phyloP scores from a whole-genome alignment of 768 basidiomycete species.

The Suillus tomentosus region DNA sequence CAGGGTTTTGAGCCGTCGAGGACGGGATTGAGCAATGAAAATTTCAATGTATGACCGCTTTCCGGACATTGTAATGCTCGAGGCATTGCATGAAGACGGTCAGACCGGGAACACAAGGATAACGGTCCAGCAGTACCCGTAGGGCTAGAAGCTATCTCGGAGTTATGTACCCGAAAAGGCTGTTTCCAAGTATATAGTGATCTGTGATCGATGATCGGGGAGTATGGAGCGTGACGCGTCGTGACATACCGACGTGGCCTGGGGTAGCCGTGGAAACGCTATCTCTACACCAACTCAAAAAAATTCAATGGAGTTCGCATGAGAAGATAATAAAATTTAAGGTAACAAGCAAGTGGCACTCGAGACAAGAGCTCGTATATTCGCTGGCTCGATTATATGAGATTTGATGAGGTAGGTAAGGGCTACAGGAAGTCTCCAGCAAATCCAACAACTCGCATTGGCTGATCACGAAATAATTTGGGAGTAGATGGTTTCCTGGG shows the following conservation, averaged over 20 bases:
- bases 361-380: too few species aligned
- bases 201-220: background rate
- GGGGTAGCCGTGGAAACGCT: background rate
- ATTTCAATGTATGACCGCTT: too few species aligned
- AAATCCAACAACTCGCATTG: conserved; percentile 46
- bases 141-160: background rate
- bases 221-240: background rate
- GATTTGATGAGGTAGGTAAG: conserved; percentile 10
- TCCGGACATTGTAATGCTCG: too few species aligned
- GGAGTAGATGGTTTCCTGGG: conserved; percentile 37
- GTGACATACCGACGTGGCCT: background rate
- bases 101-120: too few species aligned
- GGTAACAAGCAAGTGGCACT: too few species aligned
- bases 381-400: background rate
- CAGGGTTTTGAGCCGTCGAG: too few species aligned
- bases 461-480: conserved; percentile 47
- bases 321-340: background rate
- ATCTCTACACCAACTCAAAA: background rate
- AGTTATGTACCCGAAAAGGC: background rate
- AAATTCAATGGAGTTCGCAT: background rate
- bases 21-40: too few species aligned
- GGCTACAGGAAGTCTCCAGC: conserved; percentile 46
- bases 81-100: too few species aligned
- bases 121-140: too few species aligned
- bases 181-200: background rate